Evolutionary conservation across 2,329 filamentous ascomycete genomes (phyloP).

Genomic region (Paradendryphiella salina): DNA sequence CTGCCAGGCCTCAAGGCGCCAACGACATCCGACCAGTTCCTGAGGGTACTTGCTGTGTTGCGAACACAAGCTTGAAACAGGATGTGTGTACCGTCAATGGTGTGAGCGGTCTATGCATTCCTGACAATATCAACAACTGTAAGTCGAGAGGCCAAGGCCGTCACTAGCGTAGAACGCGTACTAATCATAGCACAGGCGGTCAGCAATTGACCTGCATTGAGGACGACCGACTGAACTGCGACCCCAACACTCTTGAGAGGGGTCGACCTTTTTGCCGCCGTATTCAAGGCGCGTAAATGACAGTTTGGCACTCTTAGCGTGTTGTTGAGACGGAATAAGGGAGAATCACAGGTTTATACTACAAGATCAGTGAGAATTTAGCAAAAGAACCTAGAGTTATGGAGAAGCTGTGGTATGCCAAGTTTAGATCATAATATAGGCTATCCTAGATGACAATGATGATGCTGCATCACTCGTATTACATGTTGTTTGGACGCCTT

Average conservation of each 20-base stretch:
- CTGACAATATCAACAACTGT: constrained; percentile 31
- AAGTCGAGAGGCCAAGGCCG: constrained; percentile 3
- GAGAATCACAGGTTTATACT: not conserved
- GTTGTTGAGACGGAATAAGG: not conserved
- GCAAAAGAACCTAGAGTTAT: not conserved
- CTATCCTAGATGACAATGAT: not conserved
- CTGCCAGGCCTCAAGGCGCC: constrained; percentile 21
- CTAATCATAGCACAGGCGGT: constrained; percentile 23
- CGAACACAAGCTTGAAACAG: constrained; percentile 37
- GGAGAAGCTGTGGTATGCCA: not conserved
- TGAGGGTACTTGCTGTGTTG: constrained; percentile 30
- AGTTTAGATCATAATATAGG: not conserved
- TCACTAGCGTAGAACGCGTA: not conserved
- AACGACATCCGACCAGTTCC: constrained; percentile 33
- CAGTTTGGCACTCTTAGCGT: too few relatives aligned
- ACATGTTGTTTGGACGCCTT: not conserved
- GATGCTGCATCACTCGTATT: not conserved
- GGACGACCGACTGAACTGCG: constrained; percentile 29
- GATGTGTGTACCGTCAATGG: constrained; percentile 39
- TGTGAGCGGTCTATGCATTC: constrained; percentile 33
- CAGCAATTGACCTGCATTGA: constrained; percentile 35
- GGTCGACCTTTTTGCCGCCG: constrained; percentile 27
- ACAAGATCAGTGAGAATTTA: constrained; percentile 9
- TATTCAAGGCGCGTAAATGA: constrained; percentile 4
- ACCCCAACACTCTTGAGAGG: constrained; percentile 30